Evolutionary conservation across 1,139 yeast genomes (phyloP).

Genomic region (Suhomyces anneliseae): DNA sequence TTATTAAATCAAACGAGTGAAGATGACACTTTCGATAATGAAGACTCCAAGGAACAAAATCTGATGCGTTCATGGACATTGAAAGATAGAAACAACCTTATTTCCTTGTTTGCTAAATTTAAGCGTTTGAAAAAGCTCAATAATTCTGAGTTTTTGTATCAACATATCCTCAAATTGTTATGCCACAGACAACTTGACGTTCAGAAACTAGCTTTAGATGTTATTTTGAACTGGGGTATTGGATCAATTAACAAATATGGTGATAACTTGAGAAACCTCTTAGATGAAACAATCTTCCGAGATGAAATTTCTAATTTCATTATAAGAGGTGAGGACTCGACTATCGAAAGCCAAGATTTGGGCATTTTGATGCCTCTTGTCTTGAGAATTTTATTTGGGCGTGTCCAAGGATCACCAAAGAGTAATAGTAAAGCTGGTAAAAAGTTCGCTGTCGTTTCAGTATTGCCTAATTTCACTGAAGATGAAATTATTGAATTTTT

Average conservation of each 20-base stretch:
- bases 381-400: constrained; percentile 79
- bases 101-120: constrained; percentile 66
- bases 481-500: constrained; percentile 60
- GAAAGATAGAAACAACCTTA: constrained; percentile 60
- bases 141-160: constrained; percentile 53
- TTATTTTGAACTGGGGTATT: constrained; percentile 66
- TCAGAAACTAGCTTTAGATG: constrained; percentile 73
- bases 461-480: constrained; percentile 63
- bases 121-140: constrained; percentile 58
- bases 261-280: constrained; percentile 69
- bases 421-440: constrained; percentile 73
- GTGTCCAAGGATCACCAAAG: constrained; percentile 61
- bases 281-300: constrained; percentile 81
- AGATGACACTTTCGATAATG: constrained; percentile 25
- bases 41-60: constrained; percentile 12
- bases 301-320: constrained; percentile 78
- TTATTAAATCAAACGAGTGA: constrained; percentile 36
- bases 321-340: constrained; percentile 47
- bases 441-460: constrained; percentile 72
- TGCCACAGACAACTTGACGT: constrained; percentile 62
- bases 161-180: constrained; percentile 55
- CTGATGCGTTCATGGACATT: constrained; percentile 45
- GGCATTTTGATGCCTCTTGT: constrained; percentile 66
- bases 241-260: constrained; percentile 62
- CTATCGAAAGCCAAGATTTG: constrained; percentile 62